Conservation (phyloP, 2,329 filamentous ascomycete genomes). For the Aurifilum marmelostoma region DNA sequence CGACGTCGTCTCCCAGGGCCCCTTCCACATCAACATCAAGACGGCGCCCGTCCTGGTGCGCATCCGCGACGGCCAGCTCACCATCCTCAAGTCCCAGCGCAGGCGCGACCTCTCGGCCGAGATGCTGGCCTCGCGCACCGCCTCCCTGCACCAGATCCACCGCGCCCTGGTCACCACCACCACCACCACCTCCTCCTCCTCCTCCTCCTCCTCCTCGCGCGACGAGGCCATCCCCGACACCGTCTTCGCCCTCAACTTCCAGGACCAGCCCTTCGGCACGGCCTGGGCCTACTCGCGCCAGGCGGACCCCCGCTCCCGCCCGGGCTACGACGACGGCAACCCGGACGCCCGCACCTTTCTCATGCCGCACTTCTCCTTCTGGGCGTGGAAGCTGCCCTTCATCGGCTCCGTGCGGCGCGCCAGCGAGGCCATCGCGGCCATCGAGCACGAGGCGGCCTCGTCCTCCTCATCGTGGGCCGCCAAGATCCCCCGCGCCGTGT, state of each 20-base stretch:
- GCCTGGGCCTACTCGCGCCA: slow-evolving; percentile 53
- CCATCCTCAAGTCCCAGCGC: slow-evolving; percentile 48
- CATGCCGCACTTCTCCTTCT: slow-evolving; percentile 61
- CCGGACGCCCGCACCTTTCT: slow-evolving; percentile 46
- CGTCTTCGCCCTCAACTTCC: slow-evolving; percentile 55
- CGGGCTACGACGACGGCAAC: slow-evolving; percentile 31
- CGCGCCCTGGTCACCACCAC: slow-evolving; percentile 55
- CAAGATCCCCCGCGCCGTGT: slow-evolving; percentile 50
- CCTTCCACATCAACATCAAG: slow-evolving; percentile 45
- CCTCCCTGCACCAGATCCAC: slow-evolving; percentile 58
- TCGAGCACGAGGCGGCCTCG: slow-evolving; percentile 39
- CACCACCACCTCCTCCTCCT: slow-evolving; percentile 45
- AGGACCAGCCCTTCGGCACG: slow-evolving; percentile 50
- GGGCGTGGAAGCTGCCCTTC: slow-evolving; percentile 56
- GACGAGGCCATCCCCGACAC: slow-evolving; percentile 50
- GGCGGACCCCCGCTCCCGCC: slow-evolving; percentile 40
- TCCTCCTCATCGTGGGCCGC: slow-evolving; percentile 28
- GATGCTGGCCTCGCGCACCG: slow-evolving; percentile 52
- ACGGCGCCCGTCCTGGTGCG: slow-evolving; percentile 46
- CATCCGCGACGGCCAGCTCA: slow-evolving; percentile 49
- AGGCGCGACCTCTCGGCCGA: slow-evolving; percentile 45
- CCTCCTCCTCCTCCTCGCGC: slow-evolving; percentile 41
- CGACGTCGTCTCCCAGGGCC: slow-evolving; percentile 46
- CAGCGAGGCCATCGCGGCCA: slow-evolving; percentile 39
- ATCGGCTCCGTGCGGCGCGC: slow-evolving; percentile 49